Conservation (phyloP, 768 basidiomycete species). For the Amanita thiersii region DNA sequence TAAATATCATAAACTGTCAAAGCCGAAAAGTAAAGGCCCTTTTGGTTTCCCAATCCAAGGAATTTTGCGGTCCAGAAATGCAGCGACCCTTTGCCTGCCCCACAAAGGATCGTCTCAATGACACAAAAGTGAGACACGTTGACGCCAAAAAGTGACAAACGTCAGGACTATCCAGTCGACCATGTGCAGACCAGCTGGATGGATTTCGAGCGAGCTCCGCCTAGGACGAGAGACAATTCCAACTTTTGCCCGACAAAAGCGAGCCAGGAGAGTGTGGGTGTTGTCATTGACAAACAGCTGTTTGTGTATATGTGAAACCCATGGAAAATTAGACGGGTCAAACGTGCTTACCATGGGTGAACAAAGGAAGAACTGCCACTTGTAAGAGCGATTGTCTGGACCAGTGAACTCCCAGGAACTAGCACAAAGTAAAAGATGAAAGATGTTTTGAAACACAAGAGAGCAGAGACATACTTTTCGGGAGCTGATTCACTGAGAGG, state of each 20-base stretch:
- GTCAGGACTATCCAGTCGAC: conserved; percentile 22
- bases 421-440: not conserved
- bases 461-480: not conserved
- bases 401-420: conserved; percentile 30
- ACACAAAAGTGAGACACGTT: too few species aligned
- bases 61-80: too few species aligned
- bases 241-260: conserved; percentile 22
- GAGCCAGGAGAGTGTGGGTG: conserved; percentile 18
- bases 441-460: too few species aligned
- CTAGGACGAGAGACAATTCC: conserved; percentile 24
- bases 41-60: too few species aligned
- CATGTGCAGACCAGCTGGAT: conserved; percentile 19
- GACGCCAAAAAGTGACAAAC: conserved; percentile 20
- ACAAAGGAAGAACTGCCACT: conserved; percentile 29
- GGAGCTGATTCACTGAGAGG: not conserved
- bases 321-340: not conserved
- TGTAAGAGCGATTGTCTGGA: conserved; percentile 24
- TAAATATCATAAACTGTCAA: too few species aligned
- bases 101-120: too few species aligned
- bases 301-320: not conserved
- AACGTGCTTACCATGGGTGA: conserved; percentile 25
- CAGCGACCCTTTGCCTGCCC: too few species aligned
- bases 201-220: conserved; percentile 22
- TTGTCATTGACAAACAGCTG: conserved; percentile 24
- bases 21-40: too few species aligned